A percentile compares a stretch with the other conserved stretches of the same genome.
phyloP scores from a whole-genome alignment of 2,329 filamentous ascomycete genomes.

The Knufia petricola region DNA sequence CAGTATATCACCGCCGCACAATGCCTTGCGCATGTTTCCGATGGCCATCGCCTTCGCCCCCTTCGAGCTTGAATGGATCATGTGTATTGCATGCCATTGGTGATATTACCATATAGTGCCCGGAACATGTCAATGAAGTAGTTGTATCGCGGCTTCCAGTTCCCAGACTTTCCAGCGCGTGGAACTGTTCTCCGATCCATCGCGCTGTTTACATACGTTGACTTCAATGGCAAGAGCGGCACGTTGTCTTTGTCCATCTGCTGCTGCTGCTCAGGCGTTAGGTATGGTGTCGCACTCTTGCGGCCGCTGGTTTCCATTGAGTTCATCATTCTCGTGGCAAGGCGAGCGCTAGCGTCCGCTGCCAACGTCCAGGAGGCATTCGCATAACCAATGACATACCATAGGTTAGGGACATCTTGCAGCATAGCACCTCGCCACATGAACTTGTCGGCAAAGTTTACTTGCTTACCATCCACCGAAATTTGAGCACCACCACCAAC shows the following conservation, averaged over 20 bases:
- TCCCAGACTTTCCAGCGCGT: constrained; percentile 29
- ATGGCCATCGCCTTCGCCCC: too few species aligned
- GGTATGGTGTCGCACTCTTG: constrained; percentile 1
- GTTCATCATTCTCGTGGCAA: constrained; percentile 16
- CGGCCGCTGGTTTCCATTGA: constrained; percentile 3
- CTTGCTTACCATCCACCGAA: constrained; percentile 29
- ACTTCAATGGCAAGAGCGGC: constrained; percentile 29
- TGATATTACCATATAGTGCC: constrained; percentile 28
- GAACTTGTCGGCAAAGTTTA: constrained; percentile 29
- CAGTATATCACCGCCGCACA: too few species aligned
- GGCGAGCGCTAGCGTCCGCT: constrained; percentile 34
- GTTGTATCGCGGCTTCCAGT: constrained; percentile 31
- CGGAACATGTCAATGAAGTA: constrained; percentile 32
- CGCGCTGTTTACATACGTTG: constrained; percentile 31
- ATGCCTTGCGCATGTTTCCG: too few species aligned
- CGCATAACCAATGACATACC: constrained; percentile 35
- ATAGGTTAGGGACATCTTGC: constrained; percentile 36
- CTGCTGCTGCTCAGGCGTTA: not conserved
- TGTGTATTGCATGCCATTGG: constrained; percentile 25
- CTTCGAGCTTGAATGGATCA: too few species aligned
- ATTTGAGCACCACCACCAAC: constrained; percentile 31
- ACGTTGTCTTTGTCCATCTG: constrained; percentile 10
- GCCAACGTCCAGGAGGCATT: constrained; percentile 39
- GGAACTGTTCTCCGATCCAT: constrained; percentile 25
- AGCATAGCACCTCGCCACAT: constrained; percentile 37